Conservation (phyloP, 768 basidiomycete species). For the Podaxis mareebaensis region DNA sequence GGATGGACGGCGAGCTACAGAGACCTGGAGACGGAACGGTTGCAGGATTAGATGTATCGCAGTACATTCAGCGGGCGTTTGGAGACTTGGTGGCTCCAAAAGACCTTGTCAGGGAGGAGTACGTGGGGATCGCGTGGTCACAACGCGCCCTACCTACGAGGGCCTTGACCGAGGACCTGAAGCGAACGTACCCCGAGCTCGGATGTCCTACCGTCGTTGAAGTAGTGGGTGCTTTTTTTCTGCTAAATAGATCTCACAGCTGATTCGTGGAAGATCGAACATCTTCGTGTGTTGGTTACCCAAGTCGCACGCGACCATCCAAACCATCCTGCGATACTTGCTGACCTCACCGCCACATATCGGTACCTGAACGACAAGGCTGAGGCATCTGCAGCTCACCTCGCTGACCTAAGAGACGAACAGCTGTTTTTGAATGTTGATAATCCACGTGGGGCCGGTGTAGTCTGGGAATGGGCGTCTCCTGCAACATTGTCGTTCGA, state of each 20-base stretch:
- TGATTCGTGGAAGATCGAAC: slow-evolving; percentile 5
- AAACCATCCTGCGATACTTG: background rate
- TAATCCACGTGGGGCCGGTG: background rate
- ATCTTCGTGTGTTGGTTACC: slow-evolving; percentile 4
- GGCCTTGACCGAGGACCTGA: slow-evolving; percentile 17
- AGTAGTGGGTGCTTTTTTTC: slow-evolving; percentile 24
- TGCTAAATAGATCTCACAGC: background rate
- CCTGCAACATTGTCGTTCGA: slow-evolving; percentile 15
- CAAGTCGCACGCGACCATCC: slow-evolving; percentile 1
- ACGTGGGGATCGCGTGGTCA: slow-evolving; percentile 27
- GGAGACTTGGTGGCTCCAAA: slow-evolving; percentile 19
- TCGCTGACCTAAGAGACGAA: background rate
- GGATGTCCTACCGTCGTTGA: slow-evolving; percentile 21
- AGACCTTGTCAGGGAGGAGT: slow-evolving; percentile 19
- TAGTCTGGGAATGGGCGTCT: slow-evolving; percentile 12
- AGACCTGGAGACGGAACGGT: background rate
- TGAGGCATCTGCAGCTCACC: background rate
- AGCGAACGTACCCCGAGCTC: slow-evolving; percentile 20
- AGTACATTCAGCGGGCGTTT: background rate
- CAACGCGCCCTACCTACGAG: slow-evolving; percentile 20
- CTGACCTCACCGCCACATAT: slow-evolving; percentile 11
- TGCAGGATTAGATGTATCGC: slow-evolving; percentile 2
- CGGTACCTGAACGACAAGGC: background rate
- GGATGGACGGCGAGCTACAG: background rate
- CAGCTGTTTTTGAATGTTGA: slow-evolving; percentile 18